Percentiles rank a stretch among this genome's conserved stretches.
phyloP scores from a whole-genome alignment of 345 rosid species.

The Luvunga scandens region DNA sequence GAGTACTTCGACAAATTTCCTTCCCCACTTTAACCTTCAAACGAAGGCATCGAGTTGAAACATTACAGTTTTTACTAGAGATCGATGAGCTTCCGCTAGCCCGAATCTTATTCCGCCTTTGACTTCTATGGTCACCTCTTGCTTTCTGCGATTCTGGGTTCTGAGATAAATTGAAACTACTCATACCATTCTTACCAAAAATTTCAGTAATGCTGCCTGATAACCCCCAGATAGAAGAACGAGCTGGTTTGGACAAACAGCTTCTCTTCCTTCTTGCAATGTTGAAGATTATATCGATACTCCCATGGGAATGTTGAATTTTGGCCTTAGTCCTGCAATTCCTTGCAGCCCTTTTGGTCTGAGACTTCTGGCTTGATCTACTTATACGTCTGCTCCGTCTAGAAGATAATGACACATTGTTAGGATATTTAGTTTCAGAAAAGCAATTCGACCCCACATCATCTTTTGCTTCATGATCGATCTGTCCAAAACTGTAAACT shows the following conservation, averaged over 20 bases:
- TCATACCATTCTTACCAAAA: constrained; percentile 39
- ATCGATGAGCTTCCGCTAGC: constrained; percentile 27
- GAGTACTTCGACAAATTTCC: constrained; percentile 35
- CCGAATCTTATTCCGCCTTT: constrained; percentile 31
- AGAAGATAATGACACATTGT: constrained; percentile 32
- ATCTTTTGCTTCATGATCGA: constrained; percentile 38
- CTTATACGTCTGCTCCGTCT: constrained; percentile 39
- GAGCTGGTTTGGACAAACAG: constrained; percentile 54
- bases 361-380: constrained; percentile 42
- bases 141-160: constrained; percentile 35
- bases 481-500: constrained; percentile 27
- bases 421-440: constrained; percentile 35
- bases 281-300: constrained; percentile 35
- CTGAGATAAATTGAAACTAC: constrained; percentile 32
- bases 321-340: constrained; percentile 36
- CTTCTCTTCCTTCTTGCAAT: constrained; percentile 70
- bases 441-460: constrained; percentile 34
- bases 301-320: constrained; percentile 29
- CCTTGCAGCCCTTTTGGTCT: constrained; percentile 39
- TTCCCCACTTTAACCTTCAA: constrained; percentile 84
- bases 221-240: constrained; percentile 77
- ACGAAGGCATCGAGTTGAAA: constrained; percentile 55
- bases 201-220: constrained; percentile 42
- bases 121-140: constrained; percentile 30
- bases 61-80: constrained; percentile 33